These are phyloP conservation scores for Neurospora sp. DNA, from an alignment of 495 filamentous ascomycete species.

Conservation along the genomic window DNA sequence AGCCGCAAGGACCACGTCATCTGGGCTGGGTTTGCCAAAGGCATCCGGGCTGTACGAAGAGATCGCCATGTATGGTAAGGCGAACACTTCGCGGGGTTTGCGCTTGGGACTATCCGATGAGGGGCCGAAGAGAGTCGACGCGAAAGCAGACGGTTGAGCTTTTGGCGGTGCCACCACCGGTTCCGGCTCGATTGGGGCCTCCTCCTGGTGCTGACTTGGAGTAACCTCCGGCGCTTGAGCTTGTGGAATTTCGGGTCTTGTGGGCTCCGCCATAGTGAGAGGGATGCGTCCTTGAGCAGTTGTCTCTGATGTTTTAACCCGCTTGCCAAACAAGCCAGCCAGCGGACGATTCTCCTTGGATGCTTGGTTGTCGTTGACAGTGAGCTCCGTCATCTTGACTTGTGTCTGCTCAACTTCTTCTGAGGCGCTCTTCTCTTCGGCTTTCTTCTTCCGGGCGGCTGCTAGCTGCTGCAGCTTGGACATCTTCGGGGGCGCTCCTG, in stretches of 20 bases:
- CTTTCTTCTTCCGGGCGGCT: conserved; percentile 78
- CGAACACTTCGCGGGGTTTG: conserved; percentile 34
- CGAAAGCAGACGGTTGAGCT: conserved; percentile 54
- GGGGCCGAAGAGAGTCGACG: conserved; percentile 52
- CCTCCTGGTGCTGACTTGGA: background rate
- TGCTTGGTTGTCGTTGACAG: conserved; percentile 8
- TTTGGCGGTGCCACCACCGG: background rate
- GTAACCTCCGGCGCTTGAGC: background rate
- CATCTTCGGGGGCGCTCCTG: conserved; percentile 53
- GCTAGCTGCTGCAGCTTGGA: conserved; percentile 87
- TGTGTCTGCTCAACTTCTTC: conserved; percentile 25
- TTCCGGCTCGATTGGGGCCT: background rate
- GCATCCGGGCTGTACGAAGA: conserved; percentile 37
- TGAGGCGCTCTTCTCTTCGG: conserved; percentile 47
- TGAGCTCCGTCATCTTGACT: conserved; percentile 16
- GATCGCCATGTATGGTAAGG: conserved; percentile 40
- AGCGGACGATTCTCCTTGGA: conserved; percentile 14
- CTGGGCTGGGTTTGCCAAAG: conserved; percentile 87
- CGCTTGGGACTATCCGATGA: conserved; percentile 16
- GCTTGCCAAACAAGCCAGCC: conserved; percentile 17
- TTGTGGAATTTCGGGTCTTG: conserved; percentile 1
- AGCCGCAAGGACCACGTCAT: conserved; percentile 79
- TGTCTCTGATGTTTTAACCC: conserved; percentile 19
- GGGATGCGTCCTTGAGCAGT: conserved; percentile 13
- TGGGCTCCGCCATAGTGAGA: conserved; percentile 7